Percentiles rank a stretch among this genome's conserved stretches.
These are phyloP conservation scores for Amborella trichopoda DNA, from an alignment of 164 flowering plant species.

Conservation along the genomic window DNA sequence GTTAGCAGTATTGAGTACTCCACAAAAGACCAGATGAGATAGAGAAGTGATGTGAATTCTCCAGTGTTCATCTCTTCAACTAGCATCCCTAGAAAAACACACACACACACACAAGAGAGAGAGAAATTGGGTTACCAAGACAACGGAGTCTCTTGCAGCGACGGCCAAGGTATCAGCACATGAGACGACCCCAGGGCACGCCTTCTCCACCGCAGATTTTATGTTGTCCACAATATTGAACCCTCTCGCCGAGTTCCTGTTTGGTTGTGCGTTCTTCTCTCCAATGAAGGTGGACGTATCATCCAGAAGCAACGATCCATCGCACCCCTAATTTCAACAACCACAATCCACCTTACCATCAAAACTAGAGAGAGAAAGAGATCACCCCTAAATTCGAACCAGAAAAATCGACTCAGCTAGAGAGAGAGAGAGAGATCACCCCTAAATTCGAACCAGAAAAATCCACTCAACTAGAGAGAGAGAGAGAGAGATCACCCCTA, in stretches of 20 bases:
- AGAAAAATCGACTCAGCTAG: background rate
- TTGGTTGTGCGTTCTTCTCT: background rate
- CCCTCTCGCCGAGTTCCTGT: background rate
- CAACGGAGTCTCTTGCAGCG: background rate
- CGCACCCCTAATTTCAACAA: background rate
- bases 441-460: background rate
- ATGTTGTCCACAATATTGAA: background rate
- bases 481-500: background rate
- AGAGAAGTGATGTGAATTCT: too few species aligned
- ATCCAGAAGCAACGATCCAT: background rate
- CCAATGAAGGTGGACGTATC: conserved; percentile 2
- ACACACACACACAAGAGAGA: background rate
- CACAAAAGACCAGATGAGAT: too few species aligned
- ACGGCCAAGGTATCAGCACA: background rate
- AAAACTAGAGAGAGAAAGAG: too few species aligned
- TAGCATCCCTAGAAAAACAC: background rate
- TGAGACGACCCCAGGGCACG: conserved; percentile 1
- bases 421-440: background rate
- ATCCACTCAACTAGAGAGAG: background rate
- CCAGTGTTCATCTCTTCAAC: background rate
- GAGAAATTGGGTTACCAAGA: background rate
- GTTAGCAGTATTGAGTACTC: background rate
- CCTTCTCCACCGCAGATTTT: conserved; percentile 1
- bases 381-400: background rate
- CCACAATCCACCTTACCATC: too few species aligned